Evolutionary conservation across 768 basidiomycete species (phyloP).

Genomic region (Lactarius evosmus): DNA sequence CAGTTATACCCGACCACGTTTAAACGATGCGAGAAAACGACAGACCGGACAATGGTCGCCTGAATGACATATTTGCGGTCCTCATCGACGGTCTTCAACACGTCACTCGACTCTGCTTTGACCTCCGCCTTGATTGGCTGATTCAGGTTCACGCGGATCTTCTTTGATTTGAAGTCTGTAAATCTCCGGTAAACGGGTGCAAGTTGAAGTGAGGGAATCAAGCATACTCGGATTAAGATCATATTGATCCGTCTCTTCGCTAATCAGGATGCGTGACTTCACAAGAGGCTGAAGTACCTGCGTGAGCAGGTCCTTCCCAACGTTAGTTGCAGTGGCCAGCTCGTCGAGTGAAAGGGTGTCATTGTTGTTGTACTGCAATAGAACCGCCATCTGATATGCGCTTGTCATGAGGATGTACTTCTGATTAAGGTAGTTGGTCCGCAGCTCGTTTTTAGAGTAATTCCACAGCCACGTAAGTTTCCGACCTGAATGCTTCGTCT

Average conservation of each 20-base stretch:
- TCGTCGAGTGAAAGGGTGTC: conserved; percentile 84
- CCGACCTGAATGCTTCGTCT: conserved; percentile 88
- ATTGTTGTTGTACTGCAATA: conserved; percentile 89
- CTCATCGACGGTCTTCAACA: conserved; percentile 92
- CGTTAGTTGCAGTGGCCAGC: conserved; percentile 70
- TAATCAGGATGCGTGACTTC: conserved; percentile 86
- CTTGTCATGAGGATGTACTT: conserved; percentile 97
- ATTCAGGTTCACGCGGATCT: conserved; percentile 89
- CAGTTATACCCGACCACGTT: conserved; percentile 20
- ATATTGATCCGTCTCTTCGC: conserved; percentile 85
- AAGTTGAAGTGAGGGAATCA: not conserved
- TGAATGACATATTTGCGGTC: conserved; percentile 97
- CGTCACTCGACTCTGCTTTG: conserved; percentile 85
- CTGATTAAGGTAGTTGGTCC: conserved; percentile 88
- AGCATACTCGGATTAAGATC: conserved; percentile 79
- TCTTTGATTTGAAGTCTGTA: conserved; percentile 86
- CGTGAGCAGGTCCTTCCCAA: conserved; percentile 75
- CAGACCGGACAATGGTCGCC: conserved; percentile 83
- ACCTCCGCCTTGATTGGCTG: conserved; percentile 92
- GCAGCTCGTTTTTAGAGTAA: conserved; percentile 93
- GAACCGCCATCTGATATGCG: conserved; percentile 92
- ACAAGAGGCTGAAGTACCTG: conserved; percentile 58
- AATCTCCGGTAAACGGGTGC: not conserved
- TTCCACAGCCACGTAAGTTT: conserved; percentile 99
- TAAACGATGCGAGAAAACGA: conserved; percentile 19